Base-by-base conservation (phyloP, 106 monocot species). In the Narthecium ossifragum region DNA sequence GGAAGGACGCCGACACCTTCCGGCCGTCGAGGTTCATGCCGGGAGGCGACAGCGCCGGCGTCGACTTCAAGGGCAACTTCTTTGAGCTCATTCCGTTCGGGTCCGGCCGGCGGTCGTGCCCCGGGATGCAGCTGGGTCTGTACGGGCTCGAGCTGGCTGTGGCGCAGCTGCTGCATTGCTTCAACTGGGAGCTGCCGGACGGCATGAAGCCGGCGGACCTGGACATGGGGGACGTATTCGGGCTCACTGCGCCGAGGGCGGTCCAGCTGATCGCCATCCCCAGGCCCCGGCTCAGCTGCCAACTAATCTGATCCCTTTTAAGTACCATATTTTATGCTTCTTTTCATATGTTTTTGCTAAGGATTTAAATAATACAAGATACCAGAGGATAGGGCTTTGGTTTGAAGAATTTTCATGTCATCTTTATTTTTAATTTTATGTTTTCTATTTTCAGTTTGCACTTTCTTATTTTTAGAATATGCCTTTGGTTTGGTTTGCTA, bases 51-150 rank as follows among this genome's bases (percentile, higher is more conserved):
- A 69, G 64, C 9, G 64, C 59, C 6, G 46, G 60, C 5, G 12
- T 79, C 40, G 88, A 88, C 53, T 80, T 88, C 67, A 75, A 59
- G 21, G 88, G 88, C 1, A 70, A 51, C 49, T 60, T 27, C 60
- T 88, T 88, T 62, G 79, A 88, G 83, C 68, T 83, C 60, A 38
- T 88, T 4, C 88, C 88, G 24, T 88, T 88, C 43, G 88, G 88
- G 6, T 88, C 88, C 0, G 83, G 88, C 4, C 36, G 88, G 30
- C 53, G 88, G 48, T 88, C 83, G 6, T 88, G 88, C 57, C 88
- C 88, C 0, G 88, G 88, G 17, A 88, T 83, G 83, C 83, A 79
- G 70, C 67, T 88, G 21, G 88, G 88, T 0, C 53, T 88, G 13
- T 71, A 88, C 34, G 59, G 48, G 6, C 66, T 88, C 7, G 83